Evolutionary conservation across 345 rosid species (phyloP).

Genomic region (Excoecaria agallocha): DNA sequence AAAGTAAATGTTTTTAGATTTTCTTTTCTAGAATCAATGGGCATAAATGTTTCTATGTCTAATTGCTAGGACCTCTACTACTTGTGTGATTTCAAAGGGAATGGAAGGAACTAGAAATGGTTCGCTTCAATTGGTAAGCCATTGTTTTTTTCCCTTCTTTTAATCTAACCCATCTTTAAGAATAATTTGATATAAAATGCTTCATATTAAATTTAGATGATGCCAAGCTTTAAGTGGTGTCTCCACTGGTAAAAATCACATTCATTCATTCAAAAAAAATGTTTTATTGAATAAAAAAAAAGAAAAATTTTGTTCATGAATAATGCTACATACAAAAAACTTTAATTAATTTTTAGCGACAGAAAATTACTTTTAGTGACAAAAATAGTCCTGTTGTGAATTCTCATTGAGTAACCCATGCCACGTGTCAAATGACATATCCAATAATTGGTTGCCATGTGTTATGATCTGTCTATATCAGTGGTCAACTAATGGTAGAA

Average conservation of each 20-base stretch:
- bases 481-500: too few species aligned
- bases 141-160: not conserved
- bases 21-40: conserved; percentile 65
- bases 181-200: not conserved
- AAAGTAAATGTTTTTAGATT: not conserved
- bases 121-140: conserved; percentile 77
- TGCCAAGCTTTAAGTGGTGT: conserved; percentile 80
- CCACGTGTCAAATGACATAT: too few species aligned
- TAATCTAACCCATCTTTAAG: not conserved
- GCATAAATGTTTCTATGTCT: conserved; percentile 94
- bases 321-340: too few species aligned
- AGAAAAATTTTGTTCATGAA: too few species aligned
- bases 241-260: conserved; percentile 97
- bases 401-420: too few species aligned
- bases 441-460: too few species aligned
- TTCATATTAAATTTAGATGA: conserved; percentile 47
- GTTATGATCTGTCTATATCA: too few species aligned
- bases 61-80: conserved; percentile 73
- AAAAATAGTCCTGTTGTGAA: too few species aligned
- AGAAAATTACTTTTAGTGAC: too few species aligned
- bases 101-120: conserved; percentile 93
- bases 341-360: too few species aligned
- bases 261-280: too few species aligned
- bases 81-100: conserved; percentile 73
- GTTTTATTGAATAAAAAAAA: too few species aligned